These are phyloP conservation scores for Aspergillus sp. DNA, from an alignment of 2,329 filamentous ascomycete species.

Conservation along the genomic window DNA sequence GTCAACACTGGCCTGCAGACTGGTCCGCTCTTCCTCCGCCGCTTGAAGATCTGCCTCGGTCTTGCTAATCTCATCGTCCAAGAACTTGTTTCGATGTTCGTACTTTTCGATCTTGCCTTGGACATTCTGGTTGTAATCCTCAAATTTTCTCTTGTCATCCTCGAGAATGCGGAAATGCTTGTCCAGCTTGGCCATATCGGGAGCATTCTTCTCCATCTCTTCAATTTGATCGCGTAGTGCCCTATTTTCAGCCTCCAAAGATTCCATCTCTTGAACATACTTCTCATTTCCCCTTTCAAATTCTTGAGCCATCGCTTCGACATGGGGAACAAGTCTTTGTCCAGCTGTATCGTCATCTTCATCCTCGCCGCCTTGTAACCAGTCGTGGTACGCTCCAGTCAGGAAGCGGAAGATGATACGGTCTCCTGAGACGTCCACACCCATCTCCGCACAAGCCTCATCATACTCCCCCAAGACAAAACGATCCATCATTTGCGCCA, in stretches of 20 bases:
- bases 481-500: constrained; percentile 87
- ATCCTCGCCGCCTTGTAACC: constrained; percentile 88
- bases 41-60: constrained; percentile 69
- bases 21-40: constrained; percentile 74
- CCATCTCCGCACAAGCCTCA: constrained; percentile 81
- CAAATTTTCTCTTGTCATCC: constrained; percentile 91
- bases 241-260: constrained; percentile 81
- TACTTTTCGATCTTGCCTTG: constrained; percentile 85
- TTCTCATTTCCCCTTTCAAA: constrained; percentile 83
- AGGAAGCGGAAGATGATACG: constrained; percentile 93
- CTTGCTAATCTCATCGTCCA: constrained; percentile 84
- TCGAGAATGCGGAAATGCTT: constrained; percentile 90
- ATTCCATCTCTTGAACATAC: constrained; percentile 76
- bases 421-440: constrained; percentile 81
- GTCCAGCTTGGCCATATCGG: constrained; percentile 77
- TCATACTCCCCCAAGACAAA: constrained; percentile 78
- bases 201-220: constrained; percentile 79
- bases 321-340: constrained; percentile 72
- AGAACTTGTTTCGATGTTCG: constrained; percentile 69
- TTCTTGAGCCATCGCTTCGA: constrained; percentile 79
- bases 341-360: constrained; percentile 80
- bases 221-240: constrained; percentile 80
- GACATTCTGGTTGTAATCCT: constrained; percentile 85
- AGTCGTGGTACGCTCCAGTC: constrained; percentile 84
- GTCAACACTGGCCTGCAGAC: constrained; percentile 81